These are phyloP conservation scores for Mycena venus DNA, from an alignment of 768 basidiomycete genomes.

Conservation along the genomic window DNA sequence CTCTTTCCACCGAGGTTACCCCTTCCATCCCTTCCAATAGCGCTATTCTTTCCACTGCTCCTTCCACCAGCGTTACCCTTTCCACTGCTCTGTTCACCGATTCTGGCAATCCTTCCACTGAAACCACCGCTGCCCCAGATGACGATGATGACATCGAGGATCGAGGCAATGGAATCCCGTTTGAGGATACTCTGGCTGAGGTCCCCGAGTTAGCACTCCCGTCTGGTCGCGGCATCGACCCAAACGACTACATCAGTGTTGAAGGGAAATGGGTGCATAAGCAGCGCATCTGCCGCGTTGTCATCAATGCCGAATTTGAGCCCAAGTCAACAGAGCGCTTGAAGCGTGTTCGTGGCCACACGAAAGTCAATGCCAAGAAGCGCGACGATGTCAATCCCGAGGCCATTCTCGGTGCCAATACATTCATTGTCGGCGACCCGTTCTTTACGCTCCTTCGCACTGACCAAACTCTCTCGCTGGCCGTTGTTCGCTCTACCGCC, in stretches of 20 bases:
- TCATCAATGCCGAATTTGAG: constrained; percentile 4
- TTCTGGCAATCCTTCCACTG: background rate
- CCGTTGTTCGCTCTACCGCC: constrained; percentile 16
- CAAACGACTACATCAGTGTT: constrained; percentile 2
- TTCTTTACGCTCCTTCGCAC: constrained; percentile 12
- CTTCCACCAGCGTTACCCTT: background rate
- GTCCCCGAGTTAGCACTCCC: constrained; percentile 19
- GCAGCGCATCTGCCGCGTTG: constrained; percentile 10
- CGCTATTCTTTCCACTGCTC: background rate
- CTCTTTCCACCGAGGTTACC: no score
- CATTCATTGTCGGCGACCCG: constrained; percentile 20
- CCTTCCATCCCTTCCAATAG: background rate
- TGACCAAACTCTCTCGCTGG: constrained; percentile 1
- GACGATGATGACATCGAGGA: constrained; percentile 23
- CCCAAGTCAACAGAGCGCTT: constrained; percentile 14
- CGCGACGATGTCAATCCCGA: constrained; percentile 9
- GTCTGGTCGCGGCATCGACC: background rate
- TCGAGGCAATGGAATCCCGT: constrained; percentile 35
- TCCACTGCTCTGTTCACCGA: no score
- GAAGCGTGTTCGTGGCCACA: constrained; percentile 15
- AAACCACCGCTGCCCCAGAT: background rate
- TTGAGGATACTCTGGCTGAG: constrained; percentile 47
- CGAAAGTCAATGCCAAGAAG: constrained; percentile 3
- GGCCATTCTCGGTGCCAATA: background rate
- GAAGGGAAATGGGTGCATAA: constrained; percentile 19